Percentiles rank a stretch among this genome's conserved stretches.
phyloP scores from a whole-genome alignment of 2,329 filamentous ascomycete species.

The Exophiala phaeomuriformis region DNA sequence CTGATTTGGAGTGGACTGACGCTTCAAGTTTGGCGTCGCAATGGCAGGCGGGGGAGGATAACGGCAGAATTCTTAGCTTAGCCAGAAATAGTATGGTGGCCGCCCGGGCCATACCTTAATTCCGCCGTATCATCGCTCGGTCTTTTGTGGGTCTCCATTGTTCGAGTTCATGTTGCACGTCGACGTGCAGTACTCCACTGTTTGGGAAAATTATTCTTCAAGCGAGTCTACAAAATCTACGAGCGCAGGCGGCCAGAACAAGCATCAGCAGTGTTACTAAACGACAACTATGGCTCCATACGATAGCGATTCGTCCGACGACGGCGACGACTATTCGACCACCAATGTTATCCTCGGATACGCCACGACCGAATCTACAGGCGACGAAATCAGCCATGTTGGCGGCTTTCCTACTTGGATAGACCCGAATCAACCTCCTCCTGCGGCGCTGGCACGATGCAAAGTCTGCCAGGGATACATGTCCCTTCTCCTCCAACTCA shows the following conservation, averaged over 20 bases:
- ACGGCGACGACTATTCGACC: slow-evolving; percentile 49
- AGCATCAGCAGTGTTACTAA: neutral
- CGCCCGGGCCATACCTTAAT: slow-evolving; percentile 13
- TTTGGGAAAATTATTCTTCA: neutral
- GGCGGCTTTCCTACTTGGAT: slow-evolving; percentile 85
- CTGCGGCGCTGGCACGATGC: slow-evolving; percentile 72
- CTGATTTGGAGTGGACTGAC: no score
- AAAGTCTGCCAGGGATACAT: slow-evolving; percentile 78
- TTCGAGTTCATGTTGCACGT: neutral
- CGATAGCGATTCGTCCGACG: slow-evolving; percentile 71
- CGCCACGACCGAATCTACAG: slow-evolving; percentile 67
- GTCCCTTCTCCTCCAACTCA: slow-evolving; percentile 79
- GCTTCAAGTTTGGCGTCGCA: neutral
- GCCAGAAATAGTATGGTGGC: neutral
- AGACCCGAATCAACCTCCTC: slow-evolving; percentile 61
- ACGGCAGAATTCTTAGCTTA: neutral
- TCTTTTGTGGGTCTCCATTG: neutral
- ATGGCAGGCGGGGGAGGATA: neutral
- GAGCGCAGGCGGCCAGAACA: neutral
- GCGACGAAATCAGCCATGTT: slow-evolving; percentile 79
- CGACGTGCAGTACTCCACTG: neutral
- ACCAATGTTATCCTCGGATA: slow-evolving; percentile 90
- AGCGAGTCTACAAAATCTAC: neutral
- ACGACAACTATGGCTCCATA: slow-evolving; percentile 60
- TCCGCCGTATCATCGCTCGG: neutral